Percentiles rank a stretch among this genome's conserved stretches.
These are phyloP conservation scores for Cordyceps cicadae DNA, from an alignment of 2,329 filamentous ascomycete genomes.

Conservation along the genomic window DNA sequence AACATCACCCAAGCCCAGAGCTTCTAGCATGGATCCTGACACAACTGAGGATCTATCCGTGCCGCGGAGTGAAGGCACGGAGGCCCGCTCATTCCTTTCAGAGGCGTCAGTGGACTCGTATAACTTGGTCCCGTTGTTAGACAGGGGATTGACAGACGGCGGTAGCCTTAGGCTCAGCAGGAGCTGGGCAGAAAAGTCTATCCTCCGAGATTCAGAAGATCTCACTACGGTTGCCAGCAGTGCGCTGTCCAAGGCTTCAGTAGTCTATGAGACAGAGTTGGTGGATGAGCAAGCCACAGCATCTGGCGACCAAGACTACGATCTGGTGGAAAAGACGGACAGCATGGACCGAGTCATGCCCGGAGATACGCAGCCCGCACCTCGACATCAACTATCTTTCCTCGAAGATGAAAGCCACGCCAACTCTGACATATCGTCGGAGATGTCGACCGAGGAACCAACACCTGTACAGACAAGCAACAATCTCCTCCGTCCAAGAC, in stretches of 20 bases:
- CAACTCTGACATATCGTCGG: slow-evolving; percentile 54
- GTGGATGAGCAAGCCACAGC: slow-evolving; percentile 11
- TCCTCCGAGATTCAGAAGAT: slow-evolving; percentile 42
- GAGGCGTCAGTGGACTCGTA: slow-evolving; percentile 66
- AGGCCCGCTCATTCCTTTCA: slow-evolving; percentile 41
- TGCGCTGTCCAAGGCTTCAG: slow-evolving; percentile 14
- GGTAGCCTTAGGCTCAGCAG: slow-evolving; percentile 31
- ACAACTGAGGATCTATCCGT: neutral
- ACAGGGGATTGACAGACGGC: slow-evolving; percentile 52
- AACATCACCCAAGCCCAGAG: neutral
- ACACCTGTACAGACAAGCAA: slow-evolving; percentile 20
- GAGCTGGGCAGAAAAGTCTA: slow-evolving; percentile 48
- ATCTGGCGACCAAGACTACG: slow-evolving; percentile 27
- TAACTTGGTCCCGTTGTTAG: slow-evolving; percentile 67
- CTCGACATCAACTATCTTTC: slow-evolving; percentile 34
- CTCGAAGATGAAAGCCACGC: slow-evolving; percentile 43
- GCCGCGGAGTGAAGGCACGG: neutral
- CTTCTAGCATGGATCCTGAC: neutral
- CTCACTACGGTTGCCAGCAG: slow-evolving; percentile 19
- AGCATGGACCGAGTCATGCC: slow-evolving; percentile 39
- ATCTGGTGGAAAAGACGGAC: slow-evolving; percentile 45
- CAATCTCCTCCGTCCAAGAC: slow-evolving; percentile 12
- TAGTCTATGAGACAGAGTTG: neutral
- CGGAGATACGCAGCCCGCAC: slow-evolving; percentile 24
- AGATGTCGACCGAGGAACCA: slow-evolving; percentile 46